Evolutionary conservation across 768 basidiomycete genomes (phyloP).

Genomic region (Tylopilus plumbeoviolaceoides): DNA sequence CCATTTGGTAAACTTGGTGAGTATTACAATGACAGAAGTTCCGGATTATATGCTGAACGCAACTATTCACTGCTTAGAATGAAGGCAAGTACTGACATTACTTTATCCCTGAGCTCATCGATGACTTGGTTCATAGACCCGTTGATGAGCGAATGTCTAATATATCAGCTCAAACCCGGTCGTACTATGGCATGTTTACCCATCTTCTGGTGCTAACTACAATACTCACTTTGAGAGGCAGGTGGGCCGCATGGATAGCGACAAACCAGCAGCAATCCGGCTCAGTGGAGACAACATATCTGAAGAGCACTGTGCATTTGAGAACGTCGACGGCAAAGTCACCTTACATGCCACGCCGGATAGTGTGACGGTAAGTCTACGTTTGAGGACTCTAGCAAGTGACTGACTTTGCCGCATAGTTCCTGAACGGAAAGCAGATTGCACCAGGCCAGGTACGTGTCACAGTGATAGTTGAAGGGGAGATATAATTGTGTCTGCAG

Average conservation of each 20-base stretch:
- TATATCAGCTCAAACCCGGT: constrained; percentile 88
- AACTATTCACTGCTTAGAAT: constrained; percentile 42
- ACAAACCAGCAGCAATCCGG: constrained; percentile 80
- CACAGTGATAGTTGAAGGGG: background rate
- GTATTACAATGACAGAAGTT: constrained; percentile 30
- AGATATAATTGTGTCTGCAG: constrained; percentile 30
- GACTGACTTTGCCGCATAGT: constrained; percentile 42
- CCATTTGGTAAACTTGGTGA: constrained; percentile 87
- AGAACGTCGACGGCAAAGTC: constrained; percentile 82
- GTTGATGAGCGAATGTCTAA: constrained; percentile 92
- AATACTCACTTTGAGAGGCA: constrained; percentile 30
- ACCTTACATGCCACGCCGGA: constrained; percentile 73
- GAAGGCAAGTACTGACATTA: constrained; percentile 48
- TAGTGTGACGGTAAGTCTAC: constrained; percentile 69
- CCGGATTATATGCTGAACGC: constrained; percentile 10
- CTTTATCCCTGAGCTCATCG: constrained; percentile 2
- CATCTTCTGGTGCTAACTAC: background rate
- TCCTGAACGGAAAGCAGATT: constrained; percentile 91
- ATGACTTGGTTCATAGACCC: constrained; percentile 55
- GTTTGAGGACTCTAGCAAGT: background rate
- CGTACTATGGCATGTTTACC: constrained; percentile 58
- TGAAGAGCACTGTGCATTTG: constrained; percentile 90
- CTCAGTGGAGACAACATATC: constrained; percentile 90
- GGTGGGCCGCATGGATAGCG: constrained; percentile 87
- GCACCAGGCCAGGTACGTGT: constrained; percentile 63